Evolutionary conservation across 2,329 filamentous ascomycete genomes (phyloP).

Genomic region (Fusarium robinianum): DNA sequence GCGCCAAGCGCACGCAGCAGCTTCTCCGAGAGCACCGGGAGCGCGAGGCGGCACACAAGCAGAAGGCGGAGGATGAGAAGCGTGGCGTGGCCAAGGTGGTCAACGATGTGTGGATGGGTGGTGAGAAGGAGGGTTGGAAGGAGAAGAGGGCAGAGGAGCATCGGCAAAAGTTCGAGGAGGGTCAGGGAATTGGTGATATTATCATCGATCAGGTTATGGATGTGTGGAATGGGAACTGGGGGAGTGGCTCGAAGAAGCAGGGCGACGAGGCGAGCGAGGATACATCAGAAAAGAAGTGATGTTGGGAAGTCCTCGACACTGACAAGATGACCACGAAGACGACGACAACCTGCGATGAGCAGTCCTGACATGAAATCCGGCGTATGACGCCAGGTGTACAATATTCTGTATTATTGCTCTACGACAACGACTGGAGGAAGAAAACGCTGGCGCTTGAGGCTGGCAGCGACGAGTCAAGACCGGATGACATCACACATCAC

Average conservation of each 20-base stretch:
- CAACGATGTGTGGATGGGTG: conserved; percentile 62
- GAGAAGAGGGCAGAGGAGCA: conserved; percentile 57
- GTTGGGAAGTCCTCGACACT: background rate
- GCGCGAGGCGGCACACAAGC: conserved; percentile 41
- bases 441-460: background rate
- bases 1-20: conserved; percentile 52
- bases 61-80: conserved; percentile 39
- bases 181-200: conserved; percentile 59
- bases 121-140: conserved; percentile 59
- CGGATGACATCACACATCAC: conserved; percentile 2
- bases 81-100: conserved; percentile 42
- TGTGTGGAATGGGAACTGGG: conserved; percentile 51
- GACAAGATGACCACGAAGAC: background rate
- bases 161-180: conserved; percentile 57
- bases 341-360: no score
- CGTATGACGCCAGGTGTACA: conserved; percentile 9
- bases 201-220: conserved; percentile 62
- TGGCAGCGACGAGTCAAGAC: conserved; percentile 7
- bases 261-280: conserved; percentile 30
- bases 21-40: conserved; percentile 53
- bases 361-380: no score
- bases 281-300: conserved; percentile 31
- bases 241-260: conserved; percentile 37
- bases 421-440: conserved; percentile 5
- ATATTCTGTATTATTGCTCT: conserved; percentile 25